Base-by-base conservation (phyloP, 495 filamentous ascomycete species). In the Polyplosphaeria fusca region DNA sequence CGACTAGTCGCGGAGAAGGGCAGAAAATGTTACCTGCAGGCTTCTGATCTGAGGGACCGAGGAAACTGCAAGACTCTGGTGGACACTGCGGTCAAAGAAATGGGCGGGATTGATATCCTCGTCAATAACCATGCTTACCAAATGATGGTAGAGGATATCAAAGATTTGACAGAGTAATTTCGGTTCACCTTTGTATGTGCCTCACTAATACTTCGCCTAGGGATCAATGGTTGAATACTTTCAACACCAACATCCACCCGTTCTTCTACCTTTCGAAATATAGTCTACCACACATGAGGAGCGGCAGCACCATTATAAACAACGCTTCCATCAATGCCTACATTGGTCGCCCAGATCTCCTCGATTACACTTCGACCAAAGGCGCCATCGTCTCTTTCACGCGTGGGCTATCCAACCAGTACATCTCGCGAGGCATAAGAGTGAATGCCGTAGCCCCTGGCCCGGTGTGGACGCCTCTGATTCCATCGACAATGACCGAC, bases 321-420 rank as follows among this genome's bases (percentile, higher is more conserved):
- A 89, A 87, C 70, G 84, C 86, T 41, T 88, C 79, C 7, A 74
- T 93, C 51, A 93, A 93, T 70, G 85, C 84, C 26, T 95, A 92
- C 74, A 81, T 89, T 56, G 88, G 88, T 27, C 85, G 87, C 13
- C 84, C 84, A 0, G 88, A 93, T 65, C 79, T 94, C 1, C 79
- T 94, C 24, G 89, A 95, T 72, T 93, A 95, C 73, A 90, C 88
- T 2, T 80, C 86, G 7, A 87, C 83, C 37, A 94, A 94, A 67
- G 89, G 89, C 46, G 88, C 88, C 50, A 87, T 93, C 56, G 74
- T 94, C 2, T 79, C 88, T 14, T 92, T 94, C 73, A 91, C 87
- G 0, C 83, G 87, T 13, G 87, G 78, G 12, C 74, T 95, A 13
- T 85, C 84, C 35, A 93, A 90, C 68, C 86, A 92, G 67, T 81